These are phyloP conservation scores for Fusarium begoniae DNA, from an alignment of 2,329 filamentous ascomycete species.

Conservation along the genomic window DNA sequence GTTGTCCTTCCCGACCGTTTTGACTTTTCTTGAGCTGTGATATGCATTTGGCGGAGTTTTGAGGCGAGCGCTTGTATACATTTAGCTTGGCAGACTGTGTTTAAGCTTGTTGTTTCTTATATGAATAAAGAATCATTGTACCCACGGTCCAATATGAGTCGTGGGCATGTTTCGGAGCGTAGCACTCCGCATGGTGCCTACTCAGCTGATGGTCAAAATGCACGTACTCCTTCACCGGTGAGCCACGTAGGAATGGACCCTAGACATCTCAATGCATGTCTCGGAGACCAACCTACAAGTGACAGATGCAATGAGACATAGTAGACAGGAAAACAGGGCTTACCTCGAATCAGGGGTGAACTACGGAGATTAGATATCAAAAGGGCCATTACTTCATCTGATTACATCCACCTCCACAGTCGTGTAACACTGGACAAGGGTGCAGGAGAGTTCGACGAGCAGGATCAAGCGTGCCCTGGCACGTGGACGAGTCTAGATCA, in stretches of 20 bases:
- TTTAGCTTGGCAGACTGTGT: conserved; percentile 8
- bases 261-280: conserved; percentile 25
- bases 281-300: conserved; percentile 18
- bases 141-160: not conserved
- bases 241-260: conserved; percentile 11
- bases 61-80: conserved; percentile 25
- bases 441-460: not conserved
- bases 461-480: conserved; percentile 11
- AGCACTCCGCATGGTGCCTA: not conserved
- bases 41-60: conserved; percentile 28
- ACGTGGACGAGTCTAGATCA: conserved; percentile 4
- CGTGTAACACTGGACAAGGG: conserved; percentile 22
- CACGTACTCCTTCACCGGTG: conserved; percentile 10
- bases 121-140: conserved; percentile 10
- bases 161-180: not conserved
- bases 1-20: conserved; percentile 88
- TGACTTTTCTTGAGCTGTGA: conserved; percentile 58
- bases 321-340: not conserved
- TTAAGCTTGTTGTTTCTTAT: not conserved
- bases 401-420: not conserved
- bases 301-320: conserved; percentile 15
- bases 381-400: conserved; percentile 1
- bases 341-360: not conserved
- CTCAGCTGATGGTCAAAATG: conserved; percentile 12
- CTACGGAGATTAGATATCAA: conserved; percentile 16